Evolutionary conservation across 139 green algal species (phyloP), one percentile per base, ranked within the genome.

Genomic region (Microglena sp.): DNA sequence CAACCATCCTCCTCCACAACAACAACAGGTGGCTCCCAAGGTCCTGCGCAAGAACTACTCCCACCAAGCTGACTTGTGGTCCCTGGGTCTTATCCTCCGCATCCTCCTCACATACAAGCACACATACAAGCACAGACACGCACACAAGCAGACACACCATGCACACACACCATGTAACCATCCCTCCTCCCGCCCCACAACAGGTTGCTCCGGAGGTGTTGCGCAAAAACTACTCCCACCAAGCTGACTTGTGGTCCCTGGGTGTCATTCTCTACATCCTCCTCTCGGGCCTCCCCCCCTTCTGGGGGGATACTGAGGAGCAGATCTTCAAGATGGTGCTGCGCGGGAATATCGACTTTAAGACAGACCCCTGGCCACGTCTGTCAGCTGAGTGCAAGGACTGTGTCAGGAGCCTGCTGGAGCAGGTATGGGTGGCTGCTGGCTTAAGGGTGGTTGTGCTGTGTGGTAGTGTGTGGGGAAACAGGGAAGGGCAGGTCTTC

Each of bases 181-280:
- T 55, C n/a, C n/a, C n/a, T n/a, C n/a, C n/a, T n/a, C n/a, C n/a
- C n/a, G n/a, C n/a, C n/a, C n/a, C n/a, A n/a, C n/a, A n/a, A n/a
- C n/a, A n/a, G n/a, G 85, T 91, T 11, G 85, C 85, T 0, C 85
- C 85, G 11, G 86, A 93, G 71, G 85, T 84, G 29, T 68, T 84
- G 33, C 73, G 78, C 26, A 84, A 85, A 50, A 85, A 85, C 72
- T 85, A 85, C 69, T 77, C 77, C 66, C 74, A 84, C 34, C 71
- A 87, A 62, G 77, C 77, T 18, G 85, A 92, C 77, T 88, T 97
- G 69, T 97, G 91, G 91, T 84, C 62, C 33, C 73, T 93, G 45
- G 91, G 91, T 22, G 87, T 95, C 6, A 91, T 92, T 33, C 77
- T 97, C 15, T 95, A 94, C 87, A 92, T 95, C 50, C 76, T 97